phyloP scores from a whole-genome alignment of 2,329 filamentous ascomycete species.

The Pseudogymnoascus sp. region DNA sequence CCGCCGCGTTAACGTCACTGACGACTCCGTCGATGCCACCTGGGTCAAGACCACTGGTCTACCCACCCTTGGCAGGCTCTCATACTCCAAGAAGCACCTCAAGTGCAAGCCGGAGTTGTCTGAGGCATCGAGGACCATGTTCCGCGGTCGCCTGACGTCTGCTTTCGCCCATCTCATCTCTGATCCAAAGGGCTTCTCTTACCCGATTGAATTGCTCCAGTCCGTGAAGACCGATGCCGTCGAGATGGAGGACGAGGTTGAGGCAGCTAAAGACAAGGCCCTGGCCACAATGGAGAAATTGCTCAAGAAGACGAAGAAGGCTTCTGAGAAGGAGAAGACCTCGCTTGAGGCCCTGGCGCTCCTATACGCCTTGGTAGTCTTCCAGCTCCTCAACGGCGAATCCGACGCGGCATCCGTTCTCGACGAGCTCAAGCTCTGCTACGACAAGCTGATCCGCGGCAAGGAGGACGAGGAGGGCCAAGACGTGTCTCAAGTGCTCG shows the following conservation, averaged over 20 bases:
- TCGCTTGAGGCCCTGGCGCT: conserved; percentile 61
- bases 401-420: conserved; percentile 77
- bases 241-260: conserved; percentile 48
- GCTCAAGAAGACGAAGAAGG: conserved; percentile 35
- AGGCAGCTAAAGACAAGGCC: conserved; percentile 46
- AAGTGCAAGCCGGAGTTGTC: conserved; percentile 40
- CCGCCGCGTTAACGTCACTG: conserved; percentile 20
- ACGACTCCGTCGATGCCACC: conserved; percentile 14
- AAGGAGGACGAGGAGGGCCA: conserved; percentile 45
- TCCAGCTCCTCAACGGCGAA: conserved; percentile 87
- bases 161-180: conserved; percentile 52
- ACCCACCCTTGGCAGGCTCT: conserved; percentile 41
- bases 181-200: conserved; percentile 44
- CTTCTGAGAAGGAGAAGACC: conserved; percentile 25
- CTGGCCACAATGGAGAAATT: conserved; percentile 47
- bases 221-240: conserved; percentile 33
- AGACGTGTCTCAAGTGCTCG: conserved; percentile 61
- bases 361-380: conserved; percentile 73
- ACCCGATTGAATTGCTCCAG: conserved; percentile 26
- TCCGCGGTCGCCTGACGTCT: conserved; percentile 50
- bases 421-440: conserved; percentile 72
- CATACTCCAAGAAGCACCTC: conserved; percentile 43
- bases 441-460: conserved; percentile 50
- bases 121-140: conserved; percentile 46
- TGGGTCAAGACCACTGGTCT: conserved; percentile 24